Base-by-base conservation (phyloP, 2,329 filamentous ascomycete genomes). In the Onygena corvina region DNA sequence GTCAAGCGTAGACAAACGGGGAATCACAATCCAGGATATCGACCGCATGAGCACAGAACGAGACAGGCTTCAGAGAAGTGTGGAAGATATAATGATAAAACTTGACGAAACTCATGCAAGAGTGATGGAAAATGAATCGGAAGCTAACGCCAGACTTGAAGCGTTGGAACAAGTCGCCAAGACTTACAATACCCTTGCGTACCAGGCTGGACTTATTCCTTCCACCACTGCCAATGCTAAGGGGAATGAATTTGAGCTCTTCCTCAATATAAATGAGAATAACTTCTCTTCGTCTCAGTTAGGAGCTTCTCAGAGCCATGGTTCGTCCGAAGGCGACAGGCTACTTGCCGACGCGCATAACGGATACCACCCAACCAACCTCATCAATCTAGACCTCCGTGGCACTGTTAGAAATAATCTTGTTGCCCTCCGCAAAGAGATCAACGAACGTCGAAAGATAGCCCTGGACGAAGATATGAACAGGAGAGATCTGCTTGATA, bases 31-130 rank as follows among this genome's bases (percentile, higher is more conserved):
- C 69, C 85, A 92, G 69, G 92, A 98, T 76, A 96, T 98, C 62
- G 92, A 98, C 75, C 87, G 92, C 66, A 95, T 98, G 90, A 94
- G 88, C 58, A 83, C 86, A 30, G 92, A 98, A 65, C 82, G 89
- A 48, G 92, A 98, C 61, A 81, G 92, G 42, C 76, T 98, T n/a
- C 86, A 94, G 56, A 89, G 84, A 59, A 85, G 83, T 35, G 83
- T 94, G 38, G 87, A 94, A 58, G 77, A 81, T 1, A 84, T 86
- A 0, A 75, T 79, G 4, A 74, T 78, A 49, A 77, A 86, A 47
- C 73, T 95, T 0, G 89, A 95, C 50, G 92, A 96, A 54, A 77
- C 83, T 6, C 93, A 93, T 70, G 83, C 79, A 56, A 83, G 80
- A 56, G 84, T 92, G 1, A 76, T 82, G 14, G 88, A 94, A 57